Evolutionary conservation across 345 rosid species (phyloP), one percentile per base, ranked within the genome.

Genomic region (Trapa bicornis): DNA sequence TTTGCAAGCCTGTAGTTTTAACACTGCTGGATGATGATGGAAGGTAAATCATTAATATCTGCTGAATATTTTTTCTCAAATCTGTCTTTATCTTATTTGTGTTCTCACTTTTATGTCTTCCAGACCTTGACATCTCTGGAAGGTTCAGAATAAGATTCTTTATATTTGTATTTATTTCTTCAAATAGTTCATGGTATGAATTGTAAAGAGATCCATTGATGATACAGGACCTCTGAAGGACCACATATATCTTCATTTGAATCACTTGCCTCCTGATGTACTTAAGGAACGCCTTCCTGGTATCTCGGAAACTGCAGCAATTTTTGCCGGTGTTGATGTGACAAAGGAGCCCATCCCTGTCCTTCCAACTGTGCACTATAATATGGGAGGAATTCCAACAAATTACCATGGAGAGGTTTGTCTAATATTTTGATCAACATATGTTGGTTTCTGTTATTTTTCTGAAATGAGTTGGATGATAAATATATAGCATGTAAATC

Each of bases 341-440:
- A 94, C 96, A 1, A 94, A 94, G 79, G 99, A 94, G 79, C 99
- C 99, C 56, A 94, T 94, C 74, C 99, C 99, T 63, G 99, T 94
- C 68, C 79, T 94, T 64, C 99, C 99, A 13, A 94, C 99, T n/a
- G 99, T 94, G 73, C 99, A 94, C 75, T 94, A 94, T 64, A 94
- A 94, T 70, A 94, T 94, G 99, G 97, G 99, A 73, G 99, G 99
- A 67, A 89, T 94, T 67, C 99, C 99, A 37, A 94, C 99, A 76
- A 94, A 91, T 79, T 75, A 94, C 76, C 94, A 88, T 10, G 96
- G 93, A 68, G 96, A 93, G 85, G 92, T 87, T 54, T 65, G 70
- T 60, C 32, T 22, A 22, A 68, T 15, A 41, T 54, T 45, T 32
- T 33, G 10, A 16, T 22, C 22, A 9, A 22, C 42, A 61, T 47